A percentile compares a stretch with the other conserved stretches of the same genome.
phyloP scores from a whole-genome alignment of 2,329 filamentous ascomycete species.

The Plenodomus biglobosus region DNA sequence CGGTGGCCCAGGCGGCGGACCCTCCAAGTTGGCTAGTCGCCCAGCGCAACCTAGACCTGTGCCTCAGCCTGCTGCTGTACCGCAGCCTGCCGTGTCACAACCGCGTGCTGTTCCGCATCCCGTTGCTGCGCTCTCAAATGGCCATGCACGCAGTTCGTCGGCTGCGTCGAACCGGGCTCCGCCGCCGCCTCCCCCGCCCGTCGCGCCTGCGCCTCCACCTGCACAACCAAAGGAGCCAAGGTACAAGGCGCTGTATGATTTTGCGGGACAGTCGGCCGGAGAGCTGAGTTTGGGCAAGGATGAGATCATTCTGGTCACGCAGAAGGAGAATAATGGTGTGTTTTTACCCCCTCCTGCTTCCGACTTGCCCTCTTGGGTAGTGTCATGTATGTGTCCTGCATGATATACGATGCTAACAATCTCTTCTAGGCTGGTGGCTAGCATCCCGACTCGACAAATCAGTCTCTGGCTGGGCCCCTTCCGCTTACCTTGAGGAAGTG shows the following conservation, averaged over 20 bases:
- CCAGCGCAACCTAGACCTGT: slow-evolving; percentile 51
- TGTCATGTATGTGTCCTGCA: not conserved
- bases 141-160: slow-evolving; percentile 46
- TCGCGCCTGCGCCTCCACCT: slow-evolving; percentile 64
- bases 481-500: slow-evolving; percentile 88
- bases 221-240: slow-evolving; percentile 68
- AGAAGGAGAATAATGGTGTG: slow-evolving; percentile 93
- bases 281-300: slow-evolving; percentile 79
- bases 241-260: slow-evolving; percentile 92
- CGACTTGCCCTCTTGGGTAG: not conserved
- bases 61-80: slow-evolving; percentile 57
- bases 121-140: slow-evolving; percentile 55
- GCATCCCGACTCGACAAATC: slow-evolving; percentile 69
- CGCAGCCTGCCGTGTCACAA: slow-evolving; percentile 50
- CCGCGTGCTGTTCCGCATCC: slow-evolving; percentile 57
- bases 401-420: slow-evolving; percentile 19
- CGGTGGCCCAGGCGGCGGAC: slow-evolving; percentile 79
- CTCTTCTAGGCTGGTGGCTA: slow-evolving; percentile 83
- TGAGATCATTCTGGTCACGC: slow-evolving; percentile 83
- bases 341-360: slow-evolving; percentile 7
- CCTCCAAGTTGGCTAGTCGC: slow-evolving; percentile 67
- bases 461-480: slow-evolving; percentile 90
- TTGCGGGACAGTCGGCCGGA: slow-evolving; percentile 78
- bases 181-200: slow-evolving; percentile 59
- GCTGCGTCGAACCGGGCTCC: slow-evolving; percentile 48